Evolutionary conservation across 495 filamentous ascomycete species (phyloP).

Genomic region (Tuber calosporum): DNA sequence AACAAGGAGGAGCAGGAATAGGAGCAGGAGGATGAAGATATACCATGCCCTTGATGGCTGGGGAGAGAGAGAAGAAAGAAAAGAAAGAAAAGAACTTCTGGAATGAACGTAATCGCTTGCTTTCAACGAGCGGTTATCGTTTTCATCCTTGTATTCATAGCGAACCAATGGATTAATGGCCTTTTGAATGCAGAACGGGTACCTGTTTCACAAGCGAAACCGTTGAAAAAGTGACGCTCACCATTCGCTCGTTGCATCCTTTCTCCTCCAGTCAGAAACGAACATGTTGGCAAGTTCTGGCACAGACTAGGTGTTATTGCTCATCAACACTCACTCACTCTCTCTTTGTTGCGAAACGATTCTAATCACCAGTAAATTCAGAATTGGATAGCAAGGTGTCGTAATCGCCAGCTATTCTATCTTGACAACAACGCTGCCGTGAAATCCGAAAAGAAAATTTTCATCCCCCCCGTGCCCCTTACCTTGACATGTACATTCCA

Average conservation of each 20-base stretch:
- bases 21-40: neutral
- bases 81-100: neutral
- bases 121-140: neutral
- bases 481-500: neutral
- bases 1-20: neutral
- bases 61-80: neutral
- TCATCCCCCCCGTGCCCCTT: neutral
- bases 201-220: slow-evolving; percentile 7
- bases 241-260: neutral
- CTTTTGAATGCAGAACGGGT: neutral
- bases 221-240: neutral
- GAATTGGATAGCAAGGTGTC: neutral
- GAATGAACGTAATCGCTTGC: neutral
- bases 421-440: neutral
- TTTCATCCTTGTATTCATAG: neutral
- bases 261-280: neutral
- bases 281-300: slow-evolving; percentile 1
- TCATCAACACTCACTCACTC: neutral
- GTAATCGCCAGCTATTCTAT: neutral
- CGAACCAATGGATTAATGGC: neutral
- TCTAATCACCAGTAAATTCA: neutral
- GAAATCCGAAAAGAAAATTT: neutral
- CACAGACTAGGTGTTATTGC: neutral
- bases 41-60: neutral
- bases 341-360: neutral